Evolutionary conservation across 2,329 filamentous ascomycete species (phyloP).

Genomic region (Penicillium psychrosexuale): DNA sequence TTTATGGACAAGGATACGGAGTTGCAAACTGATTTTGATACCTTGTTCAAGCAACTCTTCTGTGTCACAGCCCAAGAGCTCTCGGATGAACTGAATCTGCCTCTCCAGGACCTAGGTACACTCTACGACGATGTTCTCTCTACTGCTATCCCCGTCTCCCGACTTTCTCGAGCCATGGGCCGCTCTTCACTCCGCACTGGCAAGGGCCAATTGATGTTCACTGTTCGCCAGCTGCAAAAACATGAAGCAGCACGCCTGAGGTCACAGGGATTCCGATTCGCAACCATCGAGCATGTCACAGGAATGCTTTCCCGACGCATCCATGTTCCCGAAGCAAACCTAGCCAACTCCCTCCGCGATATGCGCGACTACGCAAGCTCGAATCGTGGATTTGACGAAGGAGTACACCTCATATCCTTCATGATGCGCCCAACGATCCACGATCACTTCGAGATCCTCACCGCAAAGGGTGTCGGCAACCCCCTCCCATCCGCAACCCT

Average conservation of each 20-base stretch:
- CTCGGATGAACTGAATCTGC: slow-evolving; percentile 62
- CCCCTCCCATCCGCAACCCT: slow-evolving; percentile 60
- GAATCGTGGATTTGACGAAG: slow-evolving; percentile 31
- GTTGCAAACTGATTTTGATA: slow-evolving; percentile 66
- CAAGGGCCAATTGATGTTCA: slow-evolving; percentile 75
- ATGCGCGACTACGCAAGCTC: slow-evolving; percentile 58
- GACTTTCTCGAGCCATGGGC: slow-evolving; percentile 27
- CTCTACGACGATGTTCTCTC: slow-evolving; percentile 73
- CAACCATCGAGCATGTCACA: slow-evolving; percentile 64
- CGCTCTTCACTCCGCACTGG: slow-evolving; percentile 43
- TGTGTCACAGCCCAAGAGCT: slow-evolving; percentile 75
- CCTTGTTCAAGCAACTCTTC: slow-evolving; percentile 78
- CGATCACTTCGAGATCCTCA: slow-evolving; percentile 62
- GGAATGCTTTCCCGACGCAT: slow-evolving; percentile 68
- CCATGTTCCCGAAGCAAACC: slow-evolving; percentile 64
- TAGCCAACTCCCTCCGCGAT: slow-evolving; percentile 59
- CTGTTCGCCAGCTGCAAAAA: slow-evolving; percentile 62
- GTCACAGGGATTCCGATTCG: slow-evolving; percentile 75
- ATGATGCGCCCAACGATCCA: slow-evolving; percentile 49
- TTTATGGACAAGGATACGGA: slow-evolving; percentile 46
- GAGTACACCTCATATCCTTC: slow-evolving; percentile 45
- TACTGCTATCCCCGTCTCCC: slow-evolving; percentile 52
- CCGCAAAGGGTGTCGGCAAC: slow-evolving; percentile 55
- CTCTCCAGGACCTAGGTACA: slow-evolving; percentile 62
- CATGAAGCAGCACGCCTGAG: slow-evolving; percentile 63